Evolutionary conservation across 2,329 filamentous ascomycete genomes (phyloP).

Genomic region (Lecanicillium sp.): DNA sequence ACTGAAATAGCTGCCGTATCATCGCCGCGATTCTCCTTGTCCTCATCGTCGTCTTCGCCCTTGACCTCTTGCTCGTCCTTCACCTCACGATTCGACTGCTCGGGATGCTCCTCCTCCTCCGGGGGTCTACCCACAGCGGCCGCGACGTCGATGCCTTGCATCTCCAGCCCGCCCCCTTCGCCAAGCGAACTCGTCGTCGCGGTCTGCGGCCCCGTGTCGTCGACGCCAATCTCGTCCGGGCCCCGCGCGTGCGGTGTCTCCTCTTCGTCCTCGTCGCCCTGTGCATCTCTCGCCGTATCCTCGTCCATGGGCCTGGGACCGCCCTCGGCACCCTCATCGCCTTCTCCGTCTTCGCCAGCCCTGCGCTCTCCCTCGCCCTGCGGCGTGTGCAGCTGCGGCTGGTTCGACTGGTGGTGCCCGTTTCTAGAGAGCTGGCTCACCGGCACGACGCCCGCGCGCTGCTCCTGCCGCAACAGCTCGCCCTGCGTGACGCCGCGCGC

Average conservation of each 20-base stretch:
- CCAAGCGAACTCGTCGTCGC: slow-evolving; percentile 35
- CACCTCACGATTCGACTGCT: slow-evolving; percentile 13
- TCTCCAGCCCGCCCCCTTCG: slow-evolving; percentile 35
- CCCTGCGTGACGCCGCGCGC: slow-evolving; percentile 67
- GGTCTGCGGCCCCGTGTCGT: slow-evolving; percentile 74
- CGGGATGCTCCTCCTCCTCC: slow-evolving; percentile 21
- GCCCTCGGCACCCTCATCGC: neutral
- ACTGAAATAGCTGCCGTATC: too few relatives aligned
- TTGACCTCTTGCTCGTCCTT: slow-evolving; percentile 11
- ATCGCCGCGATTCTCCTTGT: too few relatives aligned
- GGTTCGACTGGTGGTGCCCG: slow-evolving; percentile 15
- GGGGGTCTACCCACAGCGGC: slow-evolving; percentile 53
- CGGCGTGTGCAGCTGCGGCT: neutral
- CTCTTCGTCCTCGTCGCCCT: slow-evolving; percentile 44
- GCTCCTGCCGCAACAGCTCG: slow-evolving; percentile 79
- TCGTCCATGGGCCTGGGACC: neutral
- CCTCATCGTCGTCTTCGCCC: slow-evolving; percentile 23
- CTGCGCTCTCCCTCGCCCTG: too few relatives aligned
- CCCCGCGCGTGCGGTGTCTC: slow-evolving; percentile 77
- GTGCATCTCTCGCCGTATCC: slow-evolving; percentile 21
- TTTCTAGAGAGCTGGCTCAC: slow-evolving; percentile 51
- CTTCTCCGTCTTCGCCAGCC: slow-evolving; percentile 24
- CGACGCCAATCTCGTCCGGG: slow-evolving; percentile 75
- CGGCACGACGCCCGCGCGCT: slow-evolving; percentile 73
- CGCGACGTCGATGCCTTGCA: slow-evolving; percentile 53